Percentiles rank a stretch among this genome's conserved stretches.
phyloP scores from a whole-genome alignment of 1,284 basidiomycete genomes.

The Porodaedalea pini region DNA sequence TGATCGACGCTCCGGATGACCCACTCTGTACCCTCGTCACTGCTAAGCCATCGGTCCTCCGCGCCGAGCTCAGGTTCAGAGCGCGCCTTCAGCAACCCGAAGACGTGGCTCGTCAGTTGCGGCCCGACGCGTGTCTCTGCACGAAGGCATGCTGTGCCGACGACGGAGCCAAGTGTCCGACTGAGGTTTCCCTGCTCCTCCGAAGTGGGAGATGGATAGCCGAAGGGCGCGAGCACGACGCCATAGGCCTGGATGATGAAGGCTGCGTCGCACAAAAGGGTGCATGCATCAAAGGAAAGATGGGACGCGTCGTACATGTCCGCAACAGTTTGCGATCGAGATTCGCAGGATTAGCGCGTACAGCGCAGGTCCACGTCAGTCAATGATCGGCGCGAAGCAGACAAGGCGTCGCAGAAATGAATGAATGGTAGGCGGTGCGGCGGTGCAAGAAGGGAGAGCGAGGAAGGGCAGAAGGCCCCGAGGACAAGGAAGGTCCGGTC shows the following conservation, averaged over 20 bases:
- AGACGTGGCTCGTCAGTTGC: conserved; percentile 89
- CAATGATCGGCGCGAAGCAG: conserved; percentile 17
- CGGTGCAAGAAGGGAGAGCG: conserved; percentile 5
- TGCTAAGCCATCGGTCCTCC: conserved; percentile 84
- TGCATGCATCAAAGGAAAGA: conserved; percentile 3
- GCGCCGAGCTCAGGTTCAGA: conserved; percentile 52
- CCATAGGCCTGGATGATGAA: conserved; percentile 96
- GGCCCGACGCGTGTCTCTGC: conserved; percentile 87
- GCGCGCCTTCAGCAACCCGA: conserved; percentile 87
- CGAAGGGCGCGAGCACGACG: conserved; percentile 73
- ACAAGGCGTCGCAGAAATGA: not conserved
- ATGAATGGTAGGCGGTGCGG: conserved; percentile 1
- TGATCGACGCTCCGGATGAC: conserved; percentile 84
- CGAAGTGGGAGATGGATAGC: conserved; percentile 42
- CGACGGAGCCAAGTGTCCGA: conserved; percentile 82
- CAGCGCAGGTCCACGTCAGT: not conserved
- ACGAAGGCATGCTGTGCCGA: conserved; percentile 88
- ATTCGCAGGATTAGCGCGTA: conserved; percentile 8
- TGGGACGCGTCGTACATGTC: not conserved
- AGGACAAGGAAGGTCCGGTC: not conserved
- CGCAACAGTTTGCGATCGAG: conserved; percentile 4
- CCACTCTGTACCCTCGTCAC: conserved; percentile 91
- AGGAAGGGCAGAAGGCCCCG: conserved; percentile 1
- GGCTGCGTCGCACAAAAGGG: conserved; percentile 43
- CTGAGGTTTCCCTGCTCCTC: conserved; percentile 78